These are phyloP conservation scores for Saccharomyces pastorianus DNA, from an alignment of 1,139 yeast species.

Conservation along the genomic window DNA sequence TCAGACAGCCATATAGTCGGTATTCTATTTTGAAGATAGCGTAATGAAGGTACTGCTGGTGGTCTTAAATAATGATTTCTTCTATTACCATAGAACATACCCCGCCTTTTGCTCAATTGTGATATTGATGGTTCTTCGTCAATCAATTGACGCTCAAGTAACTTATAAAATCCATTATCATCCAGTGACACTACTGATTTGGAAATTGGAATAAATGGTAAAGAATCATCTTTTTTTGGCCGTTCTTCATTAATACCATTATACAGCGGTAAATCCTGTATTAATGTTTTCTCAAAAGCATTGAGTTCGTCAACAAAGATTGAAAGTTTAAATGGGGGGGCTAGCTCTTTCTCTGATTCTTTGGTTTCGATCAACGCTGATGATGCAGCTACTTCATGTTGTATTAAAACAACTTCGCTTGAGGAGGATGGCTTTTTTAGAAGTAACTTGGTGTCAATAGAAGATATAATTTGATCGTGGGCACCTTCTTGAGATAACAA, in stretches of 20 bases:
- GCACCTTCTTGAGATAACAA: background rate
- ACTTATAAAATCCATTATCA: slow-evolving; percentile 56
- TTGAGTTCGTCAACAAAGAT: slow-evolving; percentile 47
- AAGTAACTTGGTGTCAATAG: background rate
- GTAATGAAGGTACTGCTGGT: slow-evolving; percentile 80
- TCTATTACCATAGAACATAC: slow-evolving; percentile 40
- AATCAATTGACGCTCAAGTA: slow-evolving; percentile 45
- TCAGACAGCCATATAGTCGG: slow-evolving; percentile 96
- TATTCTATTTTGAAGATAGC: slow-evolving; percentile 69
- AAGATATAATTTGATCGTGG: background rate
- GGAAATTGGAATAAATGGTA: slow-evolving; percentile 45
- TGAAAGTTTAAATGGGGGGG: slow-evolving; percentile 50
- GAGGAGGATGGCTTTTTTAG: background rate
- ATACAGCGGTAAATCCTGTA: slow-evolving; percentile 48
- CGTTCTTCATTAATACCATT: slow-evolving; percentile 34
- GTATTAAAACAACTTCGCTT: background rate
- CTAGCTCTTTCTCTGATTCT: slow-evolving; percentile 10
- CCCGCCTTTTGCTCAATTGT: slow-evolving; percentile 31
- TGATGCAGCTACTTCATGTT: background rate
- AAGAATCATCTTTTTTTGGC: slow-evolving; percentile 28
- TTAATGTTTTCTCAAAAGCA: slow-evolving; percentile 45
- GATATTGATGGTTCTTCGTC: slow-evolving; percentile 34
- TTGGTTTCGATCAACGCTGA: background rate
- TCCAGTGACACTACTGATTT: slow-evolving; percentile 55
- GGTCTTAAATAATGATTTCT: slow-evolving; percentile 59